Conservation (phyloP, 768 basidiomycete species). For the Sporobolomyces roseus region DNA sequence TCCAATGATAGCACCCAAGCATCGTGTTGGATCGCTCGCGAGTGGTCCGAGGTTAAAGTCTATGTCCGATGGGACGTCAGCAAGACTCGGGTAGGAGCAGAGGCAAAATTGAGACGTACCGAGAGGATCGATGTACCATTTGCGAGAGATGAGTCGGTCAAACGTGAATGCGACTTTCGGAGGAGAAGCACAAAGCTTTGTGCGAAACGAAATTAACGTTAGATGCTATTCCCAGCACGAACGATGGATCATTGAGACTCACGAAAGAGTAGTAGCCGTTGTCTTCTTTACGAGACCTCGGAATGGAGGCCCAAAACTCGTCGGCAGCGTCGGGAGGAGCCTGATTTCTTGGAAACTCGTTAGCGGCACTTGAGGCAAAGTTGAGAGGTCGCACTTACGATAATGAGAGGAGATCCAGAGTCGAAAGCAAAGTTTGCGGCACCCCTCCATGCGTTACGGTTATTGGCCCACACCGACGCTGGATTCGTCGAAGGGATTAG, state of each 20-base stretch:
- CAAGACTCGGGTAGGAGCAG: background rate
- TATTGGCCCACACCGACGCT: constrained; percentile 5
- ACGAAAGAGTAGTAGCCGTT: constrained; percentile 21
- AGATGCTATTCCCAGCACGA: background rate
- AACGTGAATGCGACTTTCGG: constrained; percentile 2
- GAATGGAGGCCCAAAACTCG: constrained; percentile 22
- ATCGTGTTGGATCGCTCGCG: background rate
- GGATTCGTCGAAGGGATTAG: background rate
- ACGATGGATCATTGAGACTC: background rate
- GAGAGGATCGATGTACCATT: background rate
- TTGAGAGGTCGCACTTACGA: constrained; percentile 7
- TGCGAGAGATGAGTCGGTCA: background rate
- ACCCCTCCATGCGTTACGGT: background rate
- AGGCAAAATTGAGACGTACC: background rate
- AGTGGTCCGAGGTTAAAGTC: constrained; percentile 23
- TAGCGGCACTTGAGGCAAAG: too few relatives aligned
- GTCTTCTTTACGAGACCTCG: constrained; percentile 10
- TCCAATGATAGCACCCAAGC: constrained; percentile 3
- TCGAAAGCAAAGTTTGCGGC: constrained; percentile 25
- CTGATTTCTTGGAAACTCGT: background rate
- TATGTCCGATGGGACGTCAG: background rate
- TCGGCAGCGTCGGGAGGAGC: constrained; percentile 24
- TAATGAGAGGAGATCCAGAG: constrained; percentile 34
- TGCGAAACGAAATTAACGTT: background rate
- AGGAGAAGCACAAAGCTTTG: background rate